These are phyloP conservation scores for Apiospora koreana DNA, from an alignment of 2,329 filamentous ascomycete genomes.

Conservation along the genomic window DNA sequence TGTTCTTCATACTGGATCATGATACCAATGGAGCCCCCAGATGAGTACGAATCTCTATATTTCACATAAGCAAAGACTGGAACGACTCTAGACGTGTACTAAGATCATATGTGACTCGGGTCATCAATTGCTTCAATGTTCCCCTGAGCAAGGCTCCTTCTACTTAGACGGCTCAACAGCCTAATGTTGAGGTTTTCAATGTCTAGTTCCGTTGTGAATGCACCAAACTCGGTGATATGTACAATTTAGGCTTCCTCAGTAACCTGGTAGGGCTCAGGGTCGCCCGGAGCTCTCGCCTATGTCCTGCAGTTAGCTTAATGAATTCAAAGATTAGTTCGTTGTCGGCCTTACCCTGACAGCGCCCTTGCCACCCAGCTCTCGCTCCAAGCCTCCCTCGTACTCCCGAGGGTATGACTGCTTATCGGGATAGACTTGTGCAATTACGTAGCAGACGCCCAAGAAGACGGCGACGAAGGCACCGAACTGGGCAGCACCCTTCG, in stretches of 20 bases:
- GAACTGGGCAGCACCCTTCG: constrained; percentile 69
- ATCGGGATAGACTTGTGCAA: constrained; percentile 73
- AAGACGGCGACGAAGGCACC: constrained; percentile 66
- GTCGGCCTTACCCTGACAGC: constrained; percentile 60
- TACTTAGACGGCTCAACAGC: not conserved
- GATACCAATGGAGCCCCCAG: not conserved
- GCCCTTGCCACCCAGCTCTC: constrained; percentile 71
- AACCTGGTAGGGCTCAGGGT: constrained; percentile 50
- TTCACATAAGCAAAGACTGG: not conserved
- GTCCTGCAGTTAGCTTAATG: constrained; percentile 18
- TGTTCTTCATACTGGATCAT: not conserved
- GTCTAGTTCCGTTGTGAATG: constrained; percentile 2
- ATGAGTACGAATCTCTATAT: not conserved
- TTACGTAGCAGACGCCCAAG: constrained; percentile 64
- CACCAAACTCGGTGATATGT: constrained; percentile 25
- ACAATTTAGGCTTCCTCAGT: constrained; percentile 30
- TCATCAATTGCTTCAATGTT: not conserved
- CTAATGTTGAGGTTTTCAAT: not conserved
- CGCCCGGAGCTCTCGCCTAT: constrained; percentile 57
- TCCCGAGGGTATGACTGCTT: constrained; percentile 67
- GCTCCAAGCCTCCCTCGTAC: constrained; percentile 72
- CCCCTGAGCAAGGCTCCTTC: not conserved
- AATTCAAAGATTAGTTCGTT: not conserved
- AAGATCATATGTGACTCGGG: not conserved
- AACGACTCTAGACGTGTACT: not conserved